A percentile compares a stretch with the other conserved stretches of the same genome.
Conservation (phyloP, 345 rosid genomes). For the Eucalyptus viminalis region DNA sequence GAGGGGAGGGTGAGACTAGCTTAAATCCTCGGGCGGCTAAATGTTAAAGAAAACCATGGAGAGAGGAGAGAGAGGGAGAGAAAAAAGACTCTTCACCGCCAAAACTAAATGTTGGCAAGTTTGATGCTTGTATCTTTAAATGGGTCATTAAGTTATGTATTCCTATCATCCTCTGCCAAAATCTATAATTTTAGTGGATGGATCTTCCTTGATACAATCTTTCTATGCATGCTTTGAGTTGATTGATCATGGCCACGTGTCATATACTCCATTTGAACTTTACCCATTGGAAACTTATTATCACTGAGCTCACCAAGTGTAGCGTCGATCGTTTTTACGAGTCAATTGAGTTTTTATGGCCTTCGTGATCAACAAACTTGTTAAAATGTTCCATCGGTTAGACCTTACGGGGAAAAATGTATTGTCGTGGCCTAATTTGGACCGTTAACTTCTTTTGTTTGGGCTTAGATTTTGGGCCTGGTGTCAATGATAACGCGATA, state of each 20-base stretch:
- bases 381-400: background rate
- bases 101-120: background rate
- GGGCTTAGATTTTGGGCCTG: background rate
- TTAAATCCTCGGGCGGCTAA: no score
- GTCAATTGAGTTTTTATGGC: background rate
- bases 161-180: background rate
- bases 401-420: background rate
- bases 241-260: background rate
- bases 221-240: background rate
- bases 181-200: background rate
- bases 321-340: background rate
- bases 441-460: background rate
- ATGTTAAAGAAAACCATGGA: no score
- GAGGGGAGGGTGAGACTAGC: no score
- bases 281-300: background rate
- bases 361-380: background rate
- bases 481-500: background rate
- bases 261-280: background rate
- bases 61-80: no score
- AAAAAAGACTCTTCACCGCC: no score
- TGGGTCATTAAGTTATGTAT: background rate
- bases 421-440: background rate
- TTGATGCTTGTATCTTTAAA: background rate
- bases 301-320: background rate
- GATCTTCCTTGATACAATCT: background rate